Evolutionary conservation across 2,329 filamentous ascomycete species (phyloP), one percentile per base, ranked within the genome.

Genomic region (Exophiala phaeomuriformis): DNA sequence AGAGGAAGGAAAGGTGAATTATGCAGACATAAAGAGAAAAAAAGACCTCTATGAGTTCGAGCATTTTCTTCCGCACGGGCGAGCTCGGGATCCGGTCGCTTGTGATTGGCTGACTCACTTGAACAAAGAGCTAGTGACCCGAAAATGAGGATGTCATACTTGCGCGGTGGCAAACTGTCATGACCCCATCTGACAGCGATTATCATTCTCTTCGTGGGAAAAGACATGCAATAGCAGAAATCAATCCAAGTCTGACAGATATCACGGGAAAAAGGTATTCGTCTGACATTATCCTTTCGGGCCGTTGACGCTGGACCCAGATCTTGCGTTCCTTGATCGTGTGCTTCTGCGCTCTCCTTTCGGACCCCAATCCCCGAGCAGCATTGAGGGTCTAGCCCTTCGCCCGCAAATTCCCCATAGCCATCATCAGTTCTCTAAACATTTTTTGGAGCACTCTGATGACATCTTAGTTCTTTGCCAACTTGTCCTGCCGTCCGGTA

Each of bases 381-480:
- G 44, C 12, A n/a, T 36, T 5, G 19, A 28, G 12, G 39, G 36
- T 39, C 10, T 39, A 39, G 32, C 49, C 53, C 53, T 57, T 53
- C 51, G 45, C 54, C 54, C 48, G 41, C 7, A 19, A 19, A 44
- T 9, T 39, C 39, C 43, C 39, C 46, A 35, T 47, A 51, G 35
- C 19, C 19, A 29, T 36, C 35, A n/a, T 45, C 41, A 36, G 27
- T 19, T 39, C 33, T 42, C 40, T 42, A 30, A 51, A 30, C 19
- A 36, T 51, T 29, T 30, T 31, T 53, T 37, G 40, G 30, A 46
- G 31, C 42, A 32, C 8, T 12, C 8, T 12, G 32, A 56, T 56
- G 54, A 56, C 54, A 56, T 56, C 19, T 19, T 19, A 48, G 54
- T 39, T 47, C 42, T 12, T 36, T 43, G 30, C 40, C 40, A 28